Base-by-base conservation (phyloP, 1,284 basidiomycete species). In the Sanghuangporus baumii region DNA sequence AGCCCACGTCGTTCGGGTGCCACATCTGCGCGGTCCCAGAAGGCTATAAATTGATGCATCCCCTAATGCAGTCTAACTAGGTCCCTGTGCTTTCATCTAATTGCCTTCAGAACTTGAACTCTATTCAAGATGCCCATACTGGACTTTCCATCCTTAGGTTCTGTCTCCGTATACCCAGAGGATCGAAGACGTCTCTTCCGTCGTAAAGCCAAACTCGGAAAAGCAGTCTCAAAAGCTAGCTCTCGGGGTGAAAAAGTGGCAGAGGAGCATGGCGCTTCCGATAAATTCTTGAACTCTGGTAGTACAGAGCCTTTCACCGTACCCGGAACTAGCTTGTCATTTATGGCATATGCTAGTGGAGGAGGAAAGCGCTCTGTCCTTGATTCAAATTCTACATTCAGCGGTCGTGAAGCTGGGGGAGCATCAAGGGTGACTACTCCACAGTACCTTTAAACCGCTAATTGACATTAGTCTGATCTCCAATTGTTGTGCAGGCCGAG, bases 341-440 rank as follows among this genome's bases (percentile, higher is more conserved):
- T 59, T 2, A 23, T 16, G 16, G 47, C 62, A 20, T 63, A 63
- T 43, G 37, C 65, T 5, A 36, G 62, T 36, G 64, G 64, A 11
- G 64, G 64, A 18, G 64, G 64, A 7, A 64, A 63, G 57, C 40
- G 23, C 11, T 47, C 54, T 31, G 55, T 43, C 4, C 43, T 65
- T 20, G 58, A 43, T 26, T 50, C 56, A 12, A 46, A 41, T 38
- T 51, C 55, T 2, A 20, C 51, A 1, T 66, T 63, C 38, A 31
- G 43, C 26, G 66, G 66, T n/a, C 60, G 66, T 16, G 23, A 50
- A 34, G 37, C 59, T 4, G 66, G 66, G n/a, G 64, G 66, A n/a
- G 60, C 46, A 20, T 7, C 55, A 16, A 46, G 41, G 38, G 59
- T 61, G 40, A 61, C 31, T 18, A 34, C 26, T 12, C 14, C 48